Conservation (phyloP, 257 asterid species). For the Ilex asprella region DNA sequence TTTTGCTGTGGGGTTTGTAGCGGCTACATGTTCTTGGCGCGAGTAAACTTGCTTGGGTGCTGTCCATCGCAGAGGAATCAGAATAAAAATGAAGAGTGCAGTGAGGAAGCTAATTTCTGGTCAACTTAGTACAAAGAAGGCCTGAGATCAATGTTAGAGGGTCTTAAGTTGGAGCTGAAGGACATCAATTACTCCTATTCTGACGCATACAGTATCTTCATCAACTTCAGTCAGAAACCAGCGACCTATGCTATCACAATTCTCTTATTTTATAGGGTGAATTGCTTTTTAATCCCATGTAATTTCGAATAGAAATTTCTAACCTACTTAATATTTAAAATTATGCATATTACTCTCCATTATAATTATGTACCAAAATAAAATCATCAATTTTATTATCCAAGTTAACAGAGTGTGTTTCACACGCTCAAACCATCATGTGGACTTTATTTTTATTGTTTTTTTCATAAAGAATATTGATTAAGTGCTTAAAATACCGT, state of each 20-base stretch:
- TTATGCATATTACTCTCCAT: too few species aligned
- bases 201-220: slow-evolving; percentile 37
- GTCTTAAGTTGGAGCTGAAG: slow-evolving; percentile 34
- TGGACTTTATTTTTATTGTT: too few species aligned
- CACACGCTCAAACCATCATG: too few species aligned
- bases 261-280: too few species aligned
- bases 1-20: slow-evolving; percentile 29
- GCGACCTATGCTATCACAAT: slow-evolving; percentile 46
- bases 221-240: slow-evolving; percentile 38
- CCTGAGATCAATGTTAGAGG: slow-evolving; percentile 35
- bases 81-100: slow-evolving; percentile 43
- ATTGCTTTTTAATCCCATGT: too few species aligned
- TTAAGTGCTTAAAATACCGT: too few species aligned
- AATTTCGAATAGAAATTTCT: too few species aligned
- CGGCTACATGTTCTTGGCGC: slow-evolving; percentile 52
- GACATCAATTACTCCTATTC: slow-evolving; percentile 48
- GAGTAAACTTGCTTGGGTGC: slow-evolving; percentile 62
- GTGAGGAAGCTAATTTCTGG: slow-evolving; percentile 37
- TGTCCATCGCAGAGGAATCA: slow-evolving; percentile 42
- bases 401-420: too few species aligned
- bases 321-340: too few species aligned
- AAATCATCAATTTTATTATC: too few species aligned
- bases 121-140: slow-evolving; percentile 42
- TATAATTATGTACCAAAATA: too few species aligned
- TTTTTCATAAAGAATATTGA: too few species aligned